Base-by-base conservation (phyloP, 768 basidiomycete genomes). In the Lactifluus piperatus region DNA sequence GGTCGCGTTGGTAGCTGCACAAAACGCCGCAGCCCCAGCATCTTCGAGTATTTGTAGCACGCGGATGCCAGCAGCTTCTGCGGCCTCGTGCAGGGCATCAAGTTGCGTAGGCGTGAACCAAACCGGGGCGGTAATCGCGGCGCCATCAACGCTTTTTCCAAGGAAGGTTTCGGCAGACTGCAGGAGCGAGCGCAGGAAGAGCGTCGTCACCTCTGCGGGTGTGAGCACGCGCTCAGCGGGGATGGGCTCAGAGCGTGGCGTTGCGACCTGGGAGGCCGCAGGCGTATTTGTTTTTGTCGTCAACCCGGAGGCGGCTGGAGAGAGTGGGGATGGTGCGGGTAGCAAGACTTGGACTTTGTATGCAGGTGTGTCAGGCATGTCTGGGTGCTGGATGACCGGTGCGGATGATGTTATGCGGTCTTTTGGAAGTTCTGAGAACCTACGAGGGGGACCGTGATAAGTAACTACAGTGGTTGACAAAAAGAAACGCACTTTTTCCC, bases 111-210 rank as follows among this genome's bases (percentile, higher is more conserved):
- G 75, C 27, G 81, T 77, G 71, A 94, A 97, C 73, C 79, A 85
- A 2, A 84, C 71, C 0, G 95, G 93, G 7, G 89, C 79, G 54
- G 84, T 83, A 69, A 98, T 81, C 57, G 97, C 95, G 24, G 90
- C 88, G 43, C 88, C 89, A 45, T 81, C 73, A 36, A 91, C 77
- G 29, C 81, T 79, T 68, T 82, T 84, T 13, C 93, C 92, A 13
- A 98, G 80, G 73, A 94, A 98, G 70, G 94, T 92, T 65, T 86
- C 82, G 6, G 94, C 95, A 37, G 91, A 94, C 62, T 88, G 79
- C 61, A 92, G 73, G 34, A 99, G 83, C 3, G 88, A 91, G 53
- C 77, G 76, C 37, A 99, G 78, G 81, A 95, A 97, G 66, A 94
- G 81, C 41, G 86, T 80, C 30, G 90, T 82, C 13, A 86, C 88